phyloP scores from a whole-genome alignment of 768 basidiomycete species.

The Psilocybe subaeruginosa region DNA sequence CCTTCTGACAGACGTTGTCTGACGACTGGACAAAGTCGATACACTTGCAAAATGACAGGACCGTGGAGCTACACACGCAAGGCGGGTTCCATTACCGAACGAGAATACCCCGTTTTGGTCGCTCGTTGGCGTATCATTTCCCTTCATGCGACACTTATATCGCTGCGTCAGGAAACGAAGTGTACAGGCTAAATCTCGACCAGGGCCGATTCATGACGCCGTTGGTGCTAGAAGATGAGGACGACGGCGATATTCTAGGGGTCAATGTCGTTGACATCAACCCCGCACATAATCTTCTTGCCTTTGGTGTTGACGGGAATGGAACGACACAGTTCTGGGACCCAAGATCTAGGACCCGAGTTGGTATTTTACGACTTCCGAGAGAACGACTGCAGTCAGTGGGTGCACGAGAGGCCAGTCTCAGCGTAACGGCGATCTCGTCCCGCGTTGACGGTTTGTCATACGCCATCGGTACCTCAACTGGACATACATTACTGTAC shows the following conservation, averaged over 20 bases:
- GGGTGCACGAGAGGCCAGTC: constrained; percentile 28
- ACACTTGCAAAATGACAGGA: constrained; percentile 95
- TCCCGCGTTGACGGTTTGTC: constrained; percentile 89
- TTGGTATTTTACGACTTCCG: constrained; percentile 72
- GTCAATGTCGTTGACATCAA: constrained; percentile 95
- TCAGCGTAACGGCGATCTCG: constrained; percentile 84
- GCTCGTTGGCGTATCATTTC: constrained; percentile 90
- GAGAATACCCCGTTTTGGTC: constrained; percentile 93
- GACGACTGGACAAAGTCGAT: constrained; percentile 99
- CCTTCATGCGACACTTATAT: constrained; percentile 92
- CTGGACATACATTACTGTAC: constrained; percentile 93
- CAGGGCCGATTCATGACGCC: constrained; percentile 93
- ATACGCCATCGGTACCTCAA: constrained; percentile 93
- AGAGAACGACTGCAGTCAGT: constrained; percentile 49
- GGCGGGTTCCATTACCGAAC: constrained; percentile 91
- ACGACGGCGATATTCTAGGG: constrained; percentile 66
- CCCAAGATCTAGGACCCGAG: constrained; percentile 76
- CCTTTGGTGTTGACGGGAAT: constrained; percentile 86
- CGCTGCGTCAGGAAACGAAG: constrained; percentile 81
- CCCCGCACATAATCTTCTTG: constrained; percentile 86
- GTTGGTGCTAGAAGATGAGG: constrained; percentile 56
- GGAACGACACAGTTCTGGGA: constrained; percentile 97
- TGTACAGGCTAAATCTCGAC: constrained; percentile 94
- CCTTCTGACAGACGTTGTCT: constrained; percentile 72
- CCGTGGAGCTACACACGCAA: constrained; percentile 92